These are phyloP conservation scores for Truncatella angustata DNA, from an alignment of 2,329 filamentous ascomycete species.

Conservation along the genomic window DNA sequence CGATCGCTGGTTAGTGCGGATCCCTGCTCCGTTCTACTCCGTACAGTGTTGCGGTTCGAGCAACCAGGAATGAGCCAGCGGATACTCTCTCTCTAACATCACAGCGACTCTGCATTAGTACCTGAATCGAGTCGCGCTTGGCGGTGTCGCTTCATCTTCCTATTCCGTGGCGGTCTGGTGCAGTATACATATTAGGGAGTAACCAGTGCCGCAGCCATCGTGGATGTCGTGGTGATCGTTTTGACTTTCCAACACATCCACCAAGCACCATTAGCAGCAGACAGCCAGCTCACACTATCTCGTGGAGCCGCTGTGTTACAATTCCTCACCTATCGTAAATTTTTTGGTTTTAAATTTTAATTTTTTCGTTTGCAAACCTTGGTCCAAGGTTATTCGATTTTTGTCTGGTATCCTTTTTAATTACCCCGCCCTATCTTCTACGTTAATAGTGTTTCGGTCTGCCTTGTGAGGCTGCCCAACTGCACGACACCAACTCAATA, in stretches of 20 bases:
- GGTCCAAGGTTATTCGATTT: neutral
- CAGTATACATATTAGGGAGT: neutral
- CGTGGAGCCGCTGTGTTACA: neutral
- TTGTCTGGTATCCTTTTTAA: neutral
- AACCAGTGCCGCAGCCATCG: neutral
- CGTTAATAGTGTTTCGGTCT: conserved; percentile 7
- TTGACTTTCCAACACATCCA: neutral
- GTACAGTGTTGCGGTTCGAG: conserved; percentile 1
- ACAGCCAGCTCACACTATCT: neutral
- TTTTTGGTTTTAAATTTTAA: neutral
- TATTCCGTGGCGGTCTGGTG: conserved; percentile 1
- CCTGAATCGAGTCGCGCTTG: conserved; percentile 1
- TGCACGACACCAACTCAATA: neutral
- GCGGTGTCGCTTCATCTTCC: neutral
- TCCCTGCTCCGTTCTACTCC: neutral
- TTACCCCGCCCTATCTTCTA: conserved; percentile 3
- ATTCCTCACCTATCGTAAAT: neutral
- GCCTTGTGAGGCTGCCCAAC: conserved; percentile 18
- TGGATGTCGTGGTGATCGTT: neutral
- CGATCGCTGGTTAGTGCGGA: conserved; percentile 2
- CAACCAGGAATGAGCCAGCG: neutral
- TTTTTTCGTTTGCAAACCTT: no score
- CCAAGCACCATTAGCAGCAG: neutral
- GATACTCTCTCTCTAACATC: neutral
- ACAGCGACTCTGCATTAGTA: conserved; percentile 7